Evolutionary conservation across 169 alveolate species (phyloP).

Genomic region (Amoebophrya sp.): DNA sequence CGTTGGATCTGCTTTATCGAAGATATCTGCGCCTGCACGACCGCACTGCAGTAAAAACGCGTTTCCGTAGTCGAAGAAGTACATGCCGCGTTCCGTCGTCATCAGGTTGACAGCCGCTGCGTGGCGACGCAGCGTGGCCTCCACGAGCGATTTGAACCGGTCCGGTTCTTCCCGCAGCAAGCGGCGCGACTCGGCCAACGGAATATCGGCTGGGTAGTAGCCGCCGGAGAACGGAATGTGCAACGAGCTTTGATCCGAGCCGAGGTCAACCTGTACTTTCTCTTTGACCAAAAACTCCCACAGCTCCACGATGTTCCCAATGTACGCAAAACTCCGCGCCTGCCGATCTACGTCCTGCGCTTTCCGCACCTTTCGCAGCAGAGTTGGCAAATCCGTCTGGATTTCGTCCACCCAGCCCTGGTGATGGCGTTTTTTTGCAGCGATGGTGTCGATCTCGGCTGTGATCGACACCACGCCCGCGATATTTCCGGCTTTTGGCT

Average conservation of each 20-base stretch:
- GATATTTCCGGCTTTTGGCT: constrained; percentile 60
- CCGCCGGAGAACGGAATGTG: constrained; percentile 61
- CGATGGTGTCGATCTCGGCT: constrained; percentile 50
- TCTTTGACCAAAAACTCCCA: constrained; percentile 59
- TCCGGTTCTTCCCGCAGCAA: constrained; percentile 50
- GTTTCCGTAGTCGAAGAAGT: constrained; percentile 61
- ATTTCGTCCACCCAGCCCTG: constrained; percentile 59
- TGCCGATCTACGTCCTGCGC: not conserved
- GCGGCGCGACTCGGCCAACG: constrained; percentile 47
- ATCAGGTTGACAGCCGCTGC: constrained; percentile 54
- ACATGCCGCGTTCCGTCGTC: constrained; percentile 48
- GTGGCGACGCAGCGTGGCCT: constrained; percentile 52
- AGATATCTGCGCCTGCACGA: constrained; percentile 57
- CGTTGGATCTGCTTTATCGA: not conserved
- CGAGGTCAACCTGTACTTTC: constrained; percentile 48
- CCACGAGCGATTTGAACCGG: constrained; percentile 49
- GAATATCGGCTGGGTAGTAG: constrained; percentile 55
- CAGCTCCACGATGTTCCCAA: constrained; percentile 55
- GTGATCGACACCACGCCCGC: constrained; percentile 54
- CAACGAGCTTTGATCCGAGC: constrained; percentile 56
- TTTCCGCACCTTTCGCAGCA: constrained; percentile 49
- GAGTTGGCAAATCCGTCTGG: constrained; percentile 46
- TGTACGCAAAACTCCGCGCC: constrained; percentile 43
- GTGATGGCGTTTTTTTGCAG: constrained; percentile 26
- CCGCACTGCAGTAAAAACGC: constrained; percentile 55